Evolutionary conservation across 805 yeast genomes (phyloP).

Genomic region (Yamadazyma scolyti): DNA sequence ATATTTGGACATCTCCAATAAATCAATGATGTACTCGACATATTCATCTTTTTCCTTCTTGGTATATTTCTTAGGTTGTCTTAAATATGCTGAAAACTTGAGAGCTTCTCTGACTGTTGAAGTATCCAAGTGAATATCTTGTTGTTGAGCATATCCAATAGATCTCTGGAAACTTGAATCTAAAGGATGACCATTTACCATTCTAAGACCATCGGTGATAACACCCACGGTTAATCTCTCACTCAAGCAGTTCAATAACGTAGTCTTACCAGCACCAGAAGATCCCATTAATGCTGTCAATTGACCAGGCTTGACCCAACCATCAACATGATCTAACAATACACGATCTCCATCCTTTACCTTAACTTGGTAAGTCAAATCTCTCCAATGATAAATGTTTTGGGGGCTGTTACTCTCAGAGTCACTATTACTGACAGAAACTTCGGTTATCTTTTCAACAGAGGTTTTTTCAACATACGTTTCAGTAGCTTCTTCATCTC

Average conservation of each 20-base stretch:
- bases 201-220: conserved; percentile 46
- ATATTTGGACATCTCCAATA: conserved; percentile 65
- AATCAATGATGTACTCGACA: conserved; percentile 62
- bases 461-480: conserved; percentile 30
- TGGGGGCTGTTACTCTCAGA: conserved; percentile 12
- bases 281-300: conserved; percentile 82
- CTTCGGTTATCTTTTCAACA: conserved; percentile 11
- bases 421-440: conserved; percentile 14
- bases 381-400: conserved; percentile 36
- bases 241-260: conserved; percentile 67
- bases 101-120: conserved; percentile 74
- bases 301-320: conserved; percentile 78
- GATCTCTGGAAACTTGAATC: conserved; percentile 69
- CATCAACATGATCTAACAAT: conserved; percentile 43
- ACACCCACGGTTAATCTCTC: conserved; percentile 39
- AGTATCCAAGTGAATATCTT: conserved; percentile 66
- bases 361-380: conserved; percentile 33
- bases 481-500: conserved; percentile 22
- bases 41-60: conserved; percentile 58
- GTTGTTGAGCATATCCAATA: conserved; percentile 79
- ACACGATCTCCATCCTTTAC: conserved; percentile 32
- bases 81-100: conserved; percentile 63
- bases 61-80: conserved; percentile 59
- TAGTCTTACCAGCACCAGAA: conserved; percentile 84
- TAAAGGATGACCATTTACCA: conserved; percentile 64